Evolutionary conservation across 1,284 basidiomycete species (phyloP).

Genomic region (Trametes sp.): DNA sequence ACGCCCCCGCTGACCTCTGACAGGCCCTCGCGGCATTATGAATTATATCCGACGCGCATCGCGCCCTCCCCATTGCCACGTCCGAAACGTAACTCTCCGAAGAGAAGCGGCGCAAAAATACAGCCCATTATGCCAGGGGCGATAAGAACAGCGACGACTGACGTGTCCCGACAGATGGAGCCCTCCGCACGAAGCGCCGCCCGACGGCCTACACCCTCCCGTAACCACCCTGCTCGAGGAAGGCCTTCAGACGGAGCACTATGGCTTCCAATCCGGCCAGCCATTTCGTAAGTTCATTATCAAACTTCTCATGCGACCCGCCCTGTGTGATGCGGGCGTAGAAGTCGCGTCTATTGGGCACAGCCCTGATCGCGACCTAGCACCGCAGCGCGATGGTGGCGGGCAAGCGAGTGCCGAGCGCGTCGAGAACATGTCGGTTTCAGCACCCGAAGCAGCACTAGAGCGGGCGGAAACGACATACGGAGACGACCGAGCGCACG

Average conservation of each 20-base stretch:
- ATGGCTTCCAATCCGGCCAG: constrained; percentile 79
- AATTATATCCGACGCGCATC: constrained; percentile 30
- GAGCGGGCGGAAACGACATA: constrained; percentile 59
- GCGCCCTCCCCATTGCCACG: constrained; percentile 22
- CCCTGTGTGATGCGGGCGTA: constrained; percentile 88
- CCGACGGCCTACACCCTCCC: constrained; percentile 57
- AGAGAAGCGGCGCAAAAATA: constrained; percentile 25
- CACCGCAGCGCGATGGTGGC: constrained; percentile 6
- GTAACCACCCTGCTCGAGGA: constrained; percentile 72
- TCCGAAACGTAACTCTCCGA: constrained; percentile 20
- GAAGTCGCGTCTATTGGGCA: constrained; percentile 88
- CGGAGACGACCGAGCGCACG: constrained; percentile 83
- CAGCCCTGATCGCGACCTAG: constrained; percentile 93
- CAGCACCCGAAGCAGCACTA: constrained; percentile 5
- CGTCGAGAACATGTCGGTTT: constrained; percentile 4
- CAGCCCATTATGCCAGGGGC: constrained; percentile 9
- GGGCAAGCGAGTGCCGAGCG: constrained; percentile 7
- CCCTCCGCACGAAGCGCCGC: constrained; percentile 15
- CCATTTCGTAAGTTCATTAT: constrained; percentile 82
- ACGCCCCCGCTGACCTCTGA: constrained; percentile 18
- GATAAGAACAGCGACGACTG: constrained; percentile 23
- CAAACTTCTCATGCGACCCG: constrained; percentile 77
- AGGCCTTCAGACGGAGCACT: constrained; percentile 69
- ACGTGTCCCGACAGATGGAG: constrained; percentile 22
- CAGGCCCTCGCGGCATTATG: constrained; percentile 28